Base-by-base conservation (phyloP, 1,284 basidiomycete genomes). In the Fistulina hepatica region DNA sequence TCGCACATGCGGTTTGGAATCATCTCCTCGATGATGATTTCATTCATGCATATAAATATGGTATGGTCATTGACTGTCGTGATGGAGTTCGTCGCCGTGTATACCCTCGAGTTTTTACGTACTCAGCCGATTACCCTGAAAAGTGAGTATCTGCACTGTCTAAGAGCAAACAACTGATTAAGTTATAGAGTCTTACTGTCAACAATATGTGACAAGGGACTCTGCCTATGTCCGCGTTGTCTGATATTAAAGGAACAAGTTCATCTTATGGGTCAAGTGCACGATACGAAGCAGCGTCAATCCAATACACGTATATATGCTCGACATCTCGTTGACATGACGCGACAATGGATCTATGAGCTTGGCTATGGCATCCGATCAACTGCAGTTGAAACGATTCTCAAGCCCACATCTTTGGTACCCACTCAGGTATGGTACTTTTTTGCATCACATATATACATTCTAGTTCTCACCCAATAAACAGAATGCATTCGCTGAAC, bases 71-170 rank as follows among this genome's bases (percentile, higher is more conserved):
- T 15, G 37, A 42, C 12, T 60, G 54, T 35, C 28, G 34, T 3
- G 57, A 63, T 45, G 53, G 53, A 0, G 37, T 61, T 0, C 28
- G 25, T 2, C 36, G 45, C 0, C 44, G 41, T 15, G 42, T 59
- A 0, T 59, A 54, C 33, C 52, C 44, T 9, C 42, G 45, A 0
- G 47, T 63, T 8, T 53, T 60, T 15, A 56, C 48, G 3, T 58
- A 61, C 41, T 48, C 54, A 2, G 54, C 58, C 1, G 57, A 61
- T 41, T 61, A 61, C 33, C 57, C 54, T 1, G 58, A 63, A 30
- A 60, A 59, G 59, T 60, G 36, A 33, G 48, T 48, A 3, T 15
- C 35, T 12, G 7, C 13, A n/a, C 16, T 37, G 7, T 20, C n/a
- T 41, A 16, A 20, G 11, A n/a, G 6, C 12, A 3, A 10, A 26